Base-by-base conservation (phyloP, 768 basidiomycete genomes). In the Melanogaster broomeanus region DNA sequence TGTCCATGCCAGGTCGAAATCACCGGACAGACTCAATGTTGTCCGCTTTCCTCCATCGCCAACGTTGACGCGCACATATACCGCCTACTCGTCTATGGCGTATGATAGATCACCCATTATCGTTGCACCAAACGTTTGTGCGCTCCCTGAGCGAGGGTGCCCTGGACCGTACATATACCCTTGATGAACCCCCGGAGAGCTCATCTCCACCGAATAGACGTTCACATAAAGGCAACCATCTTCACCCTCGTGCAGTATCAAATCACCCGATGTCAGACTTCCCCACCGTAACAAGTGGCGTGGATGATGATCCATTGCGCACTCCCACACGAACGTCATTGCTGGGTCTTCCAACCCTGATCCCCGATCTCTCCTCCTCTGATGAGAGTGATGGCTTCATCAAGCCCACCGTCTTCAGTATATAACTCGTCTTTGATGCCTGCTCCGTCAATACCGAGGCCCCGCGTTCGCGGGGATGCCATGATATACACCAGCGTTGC, bases 41-140 rank as follows among this genome's bases (percentile, higher is more conserved):
- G 74, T 87, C 69, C 83, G 80, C 57, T 69, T 85, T 25, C 64
- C 82, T 5, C 71, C 79, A 10, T 55, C 66, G 27, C 61, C 69
- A 15, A 48, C 60, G 25, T 65, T 76, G 55, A 63, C 72, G 28
- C 67, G 69, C 48, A 72, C 70, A 49, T 73, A 75, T 62, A 61
- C 64, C 27, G 77, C 78, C 15, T 67, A 78, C 63, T 74, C 74
- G 4, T 55, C 76, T 30, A 61, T 72, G 31, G 64, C 72, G 8
- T 93, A 93, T 71, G 90, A 93, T 74, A 86, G 90, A 51, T 81
- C 87, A 4, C 89, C 90, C 52, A 88, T 93, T 64, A 73, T 83
- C 62, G 86, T 90, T 57, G 63, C 79, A 21, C 85, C 85, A 28
- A 89, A 91, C 63, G 67, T 76, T 31, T 91, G 89, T 63, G 83